Conservation (phyloP, 140 eudicot species). For the Senecio squalidus region DNA sequence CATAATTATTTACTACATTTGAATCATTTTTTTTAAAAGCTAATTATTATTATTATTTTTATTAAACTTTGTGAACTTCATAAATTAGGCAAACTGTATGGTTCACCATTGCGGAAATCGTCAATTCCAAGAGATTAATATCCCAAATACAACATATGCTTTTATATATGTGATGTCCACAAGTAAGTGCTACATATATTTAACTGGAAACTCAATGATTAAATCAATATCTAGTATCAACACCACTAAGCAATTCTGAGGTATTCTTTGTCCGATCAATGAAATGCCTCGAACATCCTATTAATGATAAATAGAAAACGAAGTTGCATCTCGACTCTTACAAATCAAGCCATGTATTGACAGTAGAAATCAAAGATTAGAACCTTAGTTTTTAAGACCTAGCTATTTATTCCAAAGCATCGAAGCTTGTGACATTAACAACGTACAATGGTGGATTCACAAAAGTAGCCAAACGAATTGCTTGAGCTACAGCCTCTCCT, state of each 20-base stretch:
- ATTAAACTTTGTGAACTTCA: too few species aligned
- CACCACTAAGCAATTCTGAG: too few species aligned
- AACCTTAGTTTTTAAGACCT: constrained; percentile 88
- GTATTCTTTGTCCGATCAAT: too few species aligned
- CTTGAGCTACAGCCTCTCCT: constrained; percentile 94
- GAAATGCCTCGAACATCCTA: too few species aligned
- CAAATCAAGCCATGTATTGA: too few species aligned
- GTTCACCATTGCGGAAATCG: constrained; percentile 91
- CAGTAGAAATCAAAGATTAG: too few species aligned
- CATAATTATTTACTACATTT: too few species aligned
- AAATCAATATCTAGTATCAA: neutral
- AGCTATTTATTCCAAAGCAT: constrained; percentile 96
- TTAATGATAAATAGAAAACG: too few species aligned
- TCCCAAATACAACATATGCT: neutral
- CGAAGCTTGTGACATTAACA: constrained; percentile 97
- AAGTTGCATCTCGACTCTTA: too few species aligned
- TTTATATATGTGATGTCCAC: neutral
- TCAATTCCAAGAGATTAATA: constrained; percentile 56
- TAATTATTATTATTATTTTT: too few species aligned
- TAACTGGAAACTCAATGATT: neutral
- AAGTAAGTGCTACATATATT: neutral
- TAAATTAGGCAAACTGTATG: too few species aligned
- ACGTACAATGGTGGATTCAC: constrained; percentile 86
- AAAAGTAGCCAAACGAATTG: constrained; percentile 87
- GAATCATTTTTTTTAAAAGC: too few species aligned